Evolutionary conservation across 1,139 yeast genomes (phyloP).

Genomic region (Suhomyces yuchorum): DNA sequence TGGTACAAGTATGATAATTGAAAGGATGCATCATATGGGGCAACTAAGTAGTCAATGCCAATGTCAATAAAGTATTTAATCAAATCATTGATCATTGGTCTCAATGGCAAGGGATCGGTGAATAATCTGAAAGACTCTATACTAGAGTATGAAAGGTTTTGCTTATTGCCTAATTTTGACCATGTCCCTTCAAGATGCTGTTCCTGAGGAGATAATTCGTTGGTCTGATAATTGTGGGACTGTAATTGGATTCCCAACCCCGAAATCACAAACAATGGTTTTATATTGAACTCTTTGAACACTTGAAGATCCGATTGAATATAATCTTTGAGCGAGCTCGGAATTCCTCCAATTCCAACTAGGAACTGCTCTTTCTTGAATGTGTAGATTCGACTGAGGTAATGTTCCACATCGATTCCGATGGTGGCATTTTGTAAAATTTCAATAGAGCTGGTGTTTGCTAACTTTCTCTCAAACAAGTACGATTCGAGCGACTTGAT

Average conservation of each 20-base stretch:
- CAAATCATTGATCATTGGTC: slow-evolving; percentile 57
- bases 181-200: slow-evolving; percentile 50
- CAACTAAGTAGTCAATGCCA: slow-evolving; percentile 66
- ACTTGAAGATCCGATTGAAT: slow-evolving; percentile 64
- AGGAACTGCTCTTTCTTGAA: slow-evolving; percentile 69
- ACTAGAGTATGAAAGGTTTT: slow-evolving; percentile 30
- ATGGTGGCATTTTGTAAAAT: slow-evolving; percentile 66
- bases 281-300: slow-evolving; percentile 62
- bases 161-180: slow-evolving; percentile 39
- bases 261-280: slow-evolving; percentile 74
- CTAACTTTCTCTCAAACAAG: slow-evolving; percentile 68
- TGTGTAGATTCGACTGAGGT: slow-evolving; percentile 62
- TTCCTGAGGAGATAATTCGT: slow-evolving; percentile 48
- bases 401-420: slow-evolving; percentile 87
- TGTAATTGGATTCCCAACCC: slow-evolving; percentile 53
- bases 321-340: slow-evolving; percentile 59
- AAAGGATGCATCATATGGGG: slow-evolving; percentile 82
- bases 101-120: slow-evolving; percentile 48
- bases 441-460: slow-evolving; percentile 64
- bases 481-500: slow-evolving; percentile 73
- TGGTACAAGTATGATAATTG: slow-evolving; percentile 75
- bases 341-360: slow-evolving; percentile 85
- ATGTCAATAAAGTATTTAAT: slow-evolving; percentile 58
- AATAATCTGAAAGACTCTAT: slow-evolving; percentile 48
- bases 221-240: slow-evolving; percentile 30